Conservation (phyloP, 2,329 filamentous ascomycete genomes). For the Colletotrichum salicis region DNA sequence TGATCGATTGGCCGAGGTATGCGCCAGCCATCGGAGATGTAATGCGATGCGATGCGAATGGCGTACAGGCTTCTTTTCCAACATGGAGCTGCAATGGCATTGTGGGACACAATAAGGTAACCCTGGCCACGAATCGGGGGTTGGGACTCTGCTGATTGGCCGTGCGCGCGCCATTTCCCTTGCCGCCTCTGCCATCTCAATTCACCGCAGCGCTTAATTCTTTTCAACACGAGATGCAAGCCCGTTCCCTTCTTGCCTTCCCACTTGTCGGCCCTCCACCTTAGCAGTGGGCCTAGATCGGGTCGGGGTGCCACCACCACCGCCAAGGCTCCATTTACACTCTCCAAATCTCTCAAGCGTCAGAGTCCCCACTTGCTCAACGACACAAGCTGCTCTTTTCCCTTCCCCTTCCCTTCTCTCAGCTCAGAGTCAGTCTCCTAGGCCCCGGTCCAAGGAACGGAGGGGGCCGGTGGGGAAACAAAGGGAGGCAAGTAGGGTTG, state of each 20-base stretch:
- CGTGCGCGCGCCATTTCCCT: slow-evolving; percentile 13
- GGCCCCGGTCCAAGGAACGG: neutral
- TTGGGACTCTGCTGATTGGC: slow-evolving; percentile 22
- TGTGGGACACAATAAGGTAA: neutral
- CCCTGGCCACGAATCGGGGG: neutral
- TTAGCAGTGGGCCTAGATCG: neutral
- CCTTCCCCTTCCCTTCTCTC: neutral
- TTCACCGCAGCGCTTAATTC: slow-evolving; percentile 23
- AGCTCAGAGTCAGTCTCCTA: neutral
- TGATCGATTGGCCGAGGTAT: neutral
- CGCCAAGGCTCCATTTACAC: slow-evolving; percentile 5
- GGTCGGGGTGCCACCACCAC: neutral
- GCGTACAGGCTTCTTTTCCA: slow-evolving; percentile 10
- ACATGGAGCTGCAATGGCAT: neutral
- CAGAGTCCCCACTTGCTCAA: neutral
- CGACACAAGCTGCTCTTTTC: neutral
- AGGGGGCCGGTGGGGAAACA: neutral
- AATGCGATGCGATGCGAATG: slow-evolving; percentile 2
- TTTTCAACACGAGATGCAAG: slow-evolving; percentile 3
- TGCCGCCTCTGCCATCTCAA: slow-evolving; percentile 33
- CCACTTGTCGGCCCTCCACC: slow-evolving; percentile 1
- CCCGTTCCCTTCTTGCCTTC: neutral
- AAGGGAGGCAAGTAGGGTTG: neutral
- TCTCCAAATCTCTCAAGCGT: slow-evolving; percentile 14
- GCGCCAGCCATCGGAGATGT: neutral